These are phyloP conservation scores for Spergularia bocconei DNA, from an alignment of 148 eudicot genomes.

Conservation along the genomic window DNA sequence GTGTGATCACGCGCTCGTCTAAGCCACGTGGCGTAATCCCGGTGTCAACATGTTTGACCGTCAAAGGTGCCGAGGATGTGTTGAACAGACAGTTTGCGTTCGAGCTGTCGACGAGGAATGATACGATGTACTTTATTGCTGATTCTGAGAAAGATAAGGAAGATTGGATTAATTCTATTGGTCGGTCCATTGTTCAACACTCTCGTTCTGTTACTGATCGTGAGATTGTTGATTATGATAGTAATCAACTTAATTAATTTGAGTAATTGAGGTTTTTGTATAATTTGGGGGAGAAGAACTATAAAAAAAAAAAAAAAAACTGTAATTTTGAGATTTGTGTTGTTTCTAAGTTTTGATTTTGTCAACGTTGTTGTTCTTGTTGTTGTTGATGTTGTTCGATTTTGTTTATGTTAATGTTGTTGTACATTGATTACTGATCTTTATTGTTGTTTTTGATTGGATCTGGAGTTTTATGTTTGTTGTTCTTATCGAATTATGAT, in stretches of 20 bases:
- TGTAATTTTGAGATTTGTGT: not conserved
- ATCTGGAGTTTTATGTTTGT: not conserved
- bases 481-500: not conserved
- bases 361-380: not conserved
- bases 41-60: slow-evolving; percentile 66
- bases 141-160: slow-evolving; percentile 94
- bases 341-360: not conserved
- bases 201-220: slow-evolving; percentile 73
- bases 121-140: slow-evolving; percentile 85
- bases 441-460: not conserved
- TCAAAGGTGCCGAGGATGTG: slow-evolving; percentile 87
- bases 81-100: slow-evolving; percentile 65
- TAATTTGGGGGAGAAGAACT: too few relatives aligned
- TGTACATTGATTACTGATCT: slow-evolving; percentile 8
- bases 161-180: slow-evolving; percentile 91
- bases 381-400: not conserved
- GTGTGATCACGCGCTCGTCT: slow-evolving; percentile 52
- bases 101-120: slow-evolving; percentile 67
- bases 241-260: not conserved
- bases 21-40: slow-evolving; percentile 74
- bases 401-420: not conserved
- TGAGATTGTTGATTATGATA: slow-evolving; percentile 63
- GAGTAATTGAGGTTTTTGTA: not conserved
- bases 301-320: too few relatives aligned
- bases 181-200: slow-evolving; percentile 79